These are phyloP conservation scores for Lactifluus hygrophoroides DNA, from an alignment of 768 basidiomycete genomes.

Conservation along the genomic window DNA sequence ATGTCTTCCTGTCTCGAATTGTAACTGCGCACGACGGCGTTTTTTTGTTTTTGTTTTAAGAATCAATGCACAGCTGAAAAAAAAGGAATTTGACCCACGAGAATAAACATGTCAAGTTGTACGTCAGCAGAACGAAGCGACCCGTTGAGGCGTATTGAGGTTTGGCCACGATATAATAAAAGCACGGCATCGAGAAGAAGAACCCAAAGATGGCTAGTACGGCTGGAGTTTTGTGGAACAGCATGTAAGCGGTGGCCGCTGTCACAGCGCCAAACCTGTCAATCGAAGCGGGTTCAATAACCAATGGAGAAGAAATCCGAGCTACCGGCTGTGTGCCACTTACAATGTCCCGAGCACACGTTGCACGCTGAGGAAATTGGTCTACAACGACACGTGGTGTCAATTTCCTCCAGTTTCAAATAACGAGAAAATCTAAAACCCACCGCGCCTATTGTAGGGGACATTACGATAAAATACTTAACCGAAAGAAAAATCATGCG, in stretches of 20 bases:
- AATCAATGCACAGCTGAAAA: neutral
- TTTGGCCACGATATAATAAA: conserved; percentile 76
- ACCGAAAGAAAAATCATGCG: neutral
- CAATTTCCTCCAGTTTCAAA: conserved; percentile 16
- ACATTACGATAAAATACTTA: conserved; percentile 88
- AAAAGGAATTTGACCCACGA: conserved; percentile 29
- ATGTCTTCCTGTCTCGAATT: conserved; percentile 62
- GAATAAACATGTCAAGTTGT: conserved; percentile 74
- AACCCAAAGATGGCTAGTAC: conserved; percentile 79
- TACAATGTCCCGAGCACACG: conserved; percentile 82
- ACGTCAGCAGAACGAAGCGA: conserved; percentile 76
- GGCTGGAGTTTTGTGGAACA: conserved; percentile 69
- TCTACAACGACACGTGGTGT: conserved; percentile 41
- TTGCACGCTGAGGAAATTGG: conserved; percentile 77
- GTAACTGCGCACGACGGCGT: conserved; percentile 65
- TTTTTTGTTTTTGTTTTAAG: no score
- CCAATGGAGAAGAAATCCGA: neutral
- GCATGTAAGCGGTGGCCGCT: conserved; percentile 61
- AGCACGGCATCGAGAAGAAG: conserved; percentile 87
- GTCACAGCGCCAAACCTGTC: conserved; percentile 67
- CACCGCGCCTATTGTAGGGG: conserved; percentile 82
- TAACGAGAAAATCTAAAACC: conserved; percentile 23
- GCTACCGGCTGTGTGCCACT: conserved; percentile 24
- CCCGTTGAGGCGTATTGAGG: conserved; percentile 70
- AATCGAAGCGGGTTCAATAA: conserved; percentile 12